Evolutionary conservation across 306 rosid species (phyloP), one percentile per base, ranked within the genome.

Genomic region (Castanospermum australe): DNA sequence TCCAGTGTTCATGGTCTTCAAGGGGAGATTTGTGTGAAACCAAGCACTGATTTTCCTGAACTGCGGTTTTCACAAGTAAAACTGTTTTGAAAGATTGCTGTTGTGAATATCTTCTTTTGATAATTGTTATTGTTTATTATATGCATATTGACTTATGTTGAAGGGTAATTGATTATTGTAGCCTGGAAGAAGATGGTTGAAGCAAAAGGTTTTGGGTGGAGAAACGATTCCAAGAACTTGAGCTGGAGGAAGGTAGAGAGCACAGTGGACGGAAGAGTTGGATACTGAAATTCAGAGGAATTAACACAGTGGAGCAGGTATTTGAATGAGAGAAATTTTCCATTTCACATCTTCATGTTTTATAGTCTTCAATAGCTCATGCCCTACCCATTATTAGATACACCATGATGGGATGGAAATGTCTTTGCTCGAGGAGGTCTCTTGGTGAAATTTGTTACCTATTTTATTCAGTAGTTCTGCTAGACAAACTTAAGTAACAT

Each of bases 101-200:
- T 79, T 52, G 8, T 41, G 39, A 7, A 32, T 39, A 6, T 79
- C 45, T 47, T 17, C 17, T 38, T 11, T 36, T 22, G 30, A 44
- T 56, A 8, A 76, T 18, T 35, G 25, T 67, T 4, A 35, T 21
- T 67, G 48, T 59, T n/a, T n/a, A 17, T 73, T 48, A 8, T 57
- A 22, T 67, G 44, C 21, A 45, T 44, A 18, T 25, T 73, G 30
- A 56, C 47, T 66, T 36, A 72, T 14, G 0, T 42, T 74, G 57
- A 12, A 30, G 20, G 22, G 32, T 45, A 71, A n/a, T 15, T 64
- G n/a, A 22, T 73, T 65, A 30, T 45, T 18, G 42, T 69, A 94
- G 98, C 97, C 97, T 73, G 98, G 99, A 48, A 91, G 71, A 81
- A 90, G 97, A 87, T 95, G 97, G 97, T 74, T 93, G 86, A 91